Percentiles rank a stretch among this genome's conserved stretches.
phyloP scores from a whole-genome alignment of 169 alveolate species.

The Eimeria maxima region DNA sequence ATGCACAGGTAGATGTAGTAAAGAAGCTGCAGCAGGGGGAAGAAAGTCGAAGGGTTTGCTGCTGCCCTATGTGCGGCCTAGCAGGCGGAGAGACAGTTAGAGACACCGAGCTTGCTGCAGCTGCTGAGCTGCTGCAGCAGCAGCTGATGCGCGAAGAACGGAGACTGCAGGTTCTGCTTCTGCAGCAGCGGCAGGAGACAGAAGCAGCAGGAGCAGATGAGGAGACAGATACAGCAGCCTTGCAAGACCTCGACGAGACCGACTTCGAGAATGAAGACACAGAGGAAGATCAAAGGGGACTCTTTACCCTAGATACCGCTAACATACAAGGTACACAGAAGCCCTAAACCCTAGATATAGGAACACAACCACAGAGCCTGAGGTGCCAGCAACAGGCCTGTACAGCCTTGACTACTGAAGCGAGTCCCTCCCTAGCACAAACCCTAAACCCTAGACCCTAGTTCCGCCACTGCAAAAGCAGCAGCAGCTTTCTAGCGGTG shows the following conservation, averaged over 20 bases:
- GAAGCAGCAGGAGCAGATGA: conserved; percentile 45
- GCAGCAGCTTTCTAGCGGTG: too few species aligned
- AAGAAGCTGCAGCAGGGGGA: conserved; percentile 42
- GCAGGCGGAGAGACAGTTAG: conserved; percentile 11
- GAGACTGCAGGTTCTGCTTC: conserved; percentile 18
- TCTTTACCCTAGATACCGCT: not conserved
- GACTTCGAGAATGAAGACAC: conserved; percentile 31
- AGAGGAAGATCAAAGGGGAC: conserved; percentile 37
- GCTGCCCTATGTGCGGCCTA: conserved; percentile 19
- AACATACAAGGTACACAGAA: not conserved
- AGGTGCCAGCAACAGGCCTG: not conserved
- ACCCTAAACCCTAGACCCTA: not conserved
- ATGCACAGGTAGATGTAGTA: not conserved
- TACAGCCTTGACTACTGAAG: too few species aligned
- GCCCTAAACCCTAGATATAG: not conserved
- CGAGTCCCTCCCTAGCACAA: not conserved
- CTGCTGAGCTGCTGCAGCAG: too few species aligned
- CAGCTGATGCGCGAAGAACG: not conserved
- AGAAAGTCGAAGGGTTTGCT: not conserved
- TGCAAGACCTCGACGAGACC: not conserved
- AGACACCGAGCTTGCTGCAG: not conserved
- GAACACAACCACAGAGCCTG: not conserved
- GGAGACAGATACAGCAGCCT: not conserved
- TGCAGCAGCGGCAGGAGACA: conserved; percentile 13
- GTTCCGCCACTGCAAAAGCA: not conserved